Evolutionary conservation across 1,284 basidiomycete genomes (phyloP).

Genomic region (Cutaneotrichosporon cavernicola): DNA sequence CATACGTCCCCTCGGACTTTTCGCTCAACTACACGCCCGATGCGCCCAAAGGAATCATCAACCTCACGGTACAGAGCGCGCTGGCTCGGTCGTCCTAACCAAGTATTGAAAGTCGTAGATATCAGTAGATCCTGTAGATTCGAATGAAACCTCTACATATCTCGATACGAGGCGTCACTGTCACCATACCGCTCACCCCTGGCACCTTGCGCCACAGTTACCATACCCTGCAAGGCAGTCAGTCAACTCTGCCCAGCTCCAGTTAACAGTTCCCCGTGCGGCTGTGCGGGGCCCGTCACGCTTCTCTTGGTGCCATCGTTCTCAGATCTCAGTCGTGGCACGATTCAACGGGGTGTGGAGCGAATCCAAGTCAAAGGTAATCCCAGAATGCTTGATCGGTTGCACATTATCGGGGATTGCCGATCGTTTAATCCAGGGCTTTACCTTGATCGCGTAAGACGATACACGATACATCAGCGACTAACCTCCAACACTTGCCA

Average conservation of each 20-base stretch:
- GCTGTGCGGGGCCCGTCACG: neutral
- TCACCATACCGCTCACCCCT: neutral
- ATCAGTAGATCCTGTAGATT: too few relatives aligned
- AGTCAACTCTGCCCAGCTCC: too few relatives aligned
- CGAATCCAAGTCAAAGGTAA: too few relatives aligned
- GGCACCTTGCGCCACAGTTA: neutral
- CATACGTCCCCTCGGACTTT: slow-evolving; percentile 22
- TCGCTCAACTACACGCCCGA: slow-evolving; percentile 10
- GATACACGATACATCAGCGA: neutral
- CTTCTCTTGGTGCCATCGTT: neutral
- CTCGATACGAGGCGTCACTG: neutral
- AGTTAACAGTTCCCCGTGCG: too few relatives aligned
- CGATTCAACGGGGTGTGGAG: neutral
- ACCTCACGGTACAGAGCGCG: too few relatives aligned
- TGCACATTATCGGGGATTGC: neutral
- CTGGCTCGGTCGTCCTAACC: too few relatives aligned
- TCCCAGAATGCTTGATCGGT: neutral
- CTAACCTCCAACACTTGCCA: neutral
- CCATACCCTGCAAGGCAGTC: neutral
- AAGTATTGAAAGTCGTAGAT: too few relatives aligned
- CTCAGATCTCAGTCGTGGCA: neutral
- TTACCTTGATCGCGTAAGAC: neutral
- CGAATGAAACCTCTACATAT: neutral
- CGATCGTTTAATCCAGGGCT: neutral
- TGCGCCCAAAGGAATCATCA: neutral